These are phyloP conservation scores for Neurospora sp. DNA, from an alignment of 495 filamentous ascomycete species.

Conservation along the genomic window DNA sequence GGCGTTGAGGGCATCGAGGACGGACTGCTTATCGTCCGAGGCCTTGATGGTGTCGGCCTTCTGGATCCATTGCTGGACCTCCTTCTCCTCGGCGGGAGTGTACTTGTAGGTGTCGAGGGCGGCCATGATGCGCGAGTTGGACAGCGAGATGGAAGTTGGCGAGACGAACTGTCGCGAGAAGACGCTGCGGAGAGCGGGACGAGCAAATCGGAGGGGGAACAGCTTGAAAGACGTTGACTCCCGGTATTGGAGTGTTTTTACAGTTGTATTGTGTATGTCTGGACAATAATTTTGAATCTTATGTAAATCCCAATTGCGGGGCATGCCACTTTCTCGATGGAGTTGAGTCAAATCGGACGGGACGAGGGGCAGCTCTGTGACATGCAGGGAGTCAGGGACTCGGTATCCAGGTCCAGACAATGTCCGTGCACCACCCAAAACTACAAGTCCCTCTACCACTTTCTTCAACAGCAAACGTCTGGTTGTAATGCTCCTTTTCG, in stretches of 20 bases:
- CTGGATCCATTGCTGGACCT: conserved; percentile 79
- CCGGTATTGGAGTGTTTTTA: neutral
- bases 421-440: neutral
- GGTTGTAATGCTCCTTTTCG: neutral
- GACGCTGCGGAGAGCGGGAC: conserved; percentile 36
- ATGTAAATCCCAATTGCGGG: conserved; percentile 4
- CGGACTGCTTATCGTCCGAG: conserved; percentile 45
- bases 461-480: neutral
- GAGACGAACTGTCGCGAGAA: conserved; percentile 8
- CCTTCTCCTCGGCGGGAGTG: conserved; percentile 64
- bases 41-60: conserved; percentile 57
- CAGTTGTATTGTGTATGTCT: neutral
- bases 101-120: conserved; percentile 64
- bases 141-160: neutral
- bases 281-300: conserved; percentile 12
- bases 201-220: conserved; percentile 33
- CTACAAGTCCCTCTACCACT: neutral
- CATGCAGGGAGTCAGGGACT: neutral
- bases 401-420: neutral
- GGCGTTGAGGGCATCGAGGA: conserved; percentile 67
- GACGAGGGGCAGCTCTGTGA: neutral
- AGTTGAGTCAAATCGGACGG: neutral
- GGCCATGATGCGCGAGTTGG: conserved; percentile 31
- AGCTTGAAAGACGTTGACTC: conserved; percentile 30
- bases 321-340: neutral